Evolutionary conservation across 257 asterid genomes (phyloP).

Genomic region (Primulina eburnea): DNA sequence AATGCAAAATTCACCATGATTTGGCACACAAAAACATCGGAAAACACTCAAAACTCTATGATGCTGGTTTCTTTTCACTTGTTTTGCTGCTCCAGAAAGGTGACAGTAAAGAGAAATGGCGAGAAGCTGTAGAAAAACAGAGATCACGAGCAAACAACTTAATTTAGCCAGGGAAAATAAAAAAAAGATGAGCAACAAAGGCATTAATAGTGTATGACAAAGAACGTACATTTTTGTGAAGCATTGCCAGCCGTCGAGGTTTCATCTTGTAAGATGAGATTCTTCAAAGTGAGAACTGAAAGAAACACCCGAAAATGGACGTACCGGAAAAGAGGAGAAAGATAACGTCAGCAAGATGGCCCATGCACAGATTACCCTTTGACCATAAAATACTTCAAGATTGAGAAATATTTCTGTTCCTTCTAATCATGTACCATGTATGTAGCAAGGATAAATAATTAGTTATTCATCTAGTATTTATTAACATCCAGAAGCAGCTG

Average conservation of each 20-base stretch:
- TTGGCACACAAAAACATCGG: background rate
- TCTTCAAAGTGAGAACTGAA: background rate
- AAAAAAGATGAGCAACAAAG: background rate
- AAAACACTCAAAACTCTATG: background rate
- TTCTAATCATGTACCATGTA: background rate
- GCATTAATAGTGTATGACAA: background rate
- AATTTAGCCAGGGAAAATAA: background rate
- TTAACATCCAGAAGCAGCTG: too few relatives aligned
- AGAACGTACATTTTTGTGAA: background rate
- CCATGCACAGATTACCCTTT: background rate
- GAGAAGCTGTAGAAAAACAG: background rate
- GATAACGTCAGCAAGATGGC: background rate
- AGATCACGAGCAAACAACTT: background rate
- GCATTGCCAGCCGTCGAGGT: background rate
- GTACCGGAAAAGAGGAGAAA: background rate
- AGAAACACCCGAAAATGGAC: background rate
- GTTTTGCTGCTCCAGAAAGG: background rate
- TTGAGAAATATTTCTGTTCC: background rate
- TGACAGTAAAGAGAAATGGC: background rate
- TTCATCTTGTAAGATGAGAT: constrained; percentile 56
- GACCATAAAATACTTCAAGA: background rate
- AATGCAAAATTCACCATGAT: background rate
- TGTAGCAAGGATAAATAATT: background rate
- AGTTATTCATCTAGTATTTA: background rate
- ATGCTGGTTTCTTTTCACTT: background rate